Base-by-base conservation (phyloP, 257 asterid genomes). In the Paulownia fortunei region DNA sequence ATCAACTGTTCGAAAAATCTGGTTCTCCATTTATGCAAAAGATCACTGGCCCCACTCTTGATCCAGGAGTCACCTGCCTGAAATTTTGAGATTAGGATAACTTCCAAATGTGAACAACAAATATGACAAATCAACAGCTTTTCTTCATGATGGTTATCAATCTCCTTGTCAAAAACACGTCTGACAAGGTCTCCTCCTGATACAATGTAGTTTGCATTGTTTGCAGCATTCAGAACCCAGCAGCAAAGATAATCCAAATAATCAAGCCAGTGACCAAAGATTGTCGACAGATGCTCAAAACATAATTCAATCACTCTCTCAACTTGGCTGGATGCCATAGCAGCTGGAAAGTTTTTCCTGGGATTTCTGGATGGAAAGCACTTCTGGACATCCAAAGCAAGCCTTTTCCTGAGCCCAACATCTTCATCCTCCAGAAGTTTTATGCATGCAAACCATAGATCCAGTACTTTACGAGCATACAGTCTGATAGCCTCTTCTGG, bases 341-440 rank as follows among this genome's bases (percentile, higher is more conserved):
- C 83, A 68, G 79, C 73, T 26, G 76, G 55, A 55, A 39, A 63
- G 44, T 68, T 69, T 61, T 47, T 64, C 39, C 51, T 66, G n/a
- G 52, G 52, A 41, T 76, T 78, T 66, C 21, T 69, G 26, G 87
- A 76, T 10, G 75, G 41, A 37, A 91, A 72, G 73, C 85, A 90
- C 78, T 83, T 92, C 81, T 93, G 97, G 47, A 91, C 88, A 60
- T 93, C 91, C 52, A 89, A 73, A 46, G 98, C 97, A 60, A 93
- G 96, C 63, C 64, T 82, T 82, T 84, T 89, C 79, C 99, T 85
- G 21, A 95, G 89, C 75, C 75, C 89, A 19, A 77, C 88, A 71
- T 95, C 99, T 85, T 95, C 99, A 79, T 95, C 99, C 81, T 95
- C 99, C 46, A 95, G 88, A 80, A 95, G 98, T 86, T 84, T 95